These are phyloP conservation scores for Aspergillus nanangensis DNA, from an alignment of 495 filamentous ascomycete species.

Conservation along the genomic window DNA sequence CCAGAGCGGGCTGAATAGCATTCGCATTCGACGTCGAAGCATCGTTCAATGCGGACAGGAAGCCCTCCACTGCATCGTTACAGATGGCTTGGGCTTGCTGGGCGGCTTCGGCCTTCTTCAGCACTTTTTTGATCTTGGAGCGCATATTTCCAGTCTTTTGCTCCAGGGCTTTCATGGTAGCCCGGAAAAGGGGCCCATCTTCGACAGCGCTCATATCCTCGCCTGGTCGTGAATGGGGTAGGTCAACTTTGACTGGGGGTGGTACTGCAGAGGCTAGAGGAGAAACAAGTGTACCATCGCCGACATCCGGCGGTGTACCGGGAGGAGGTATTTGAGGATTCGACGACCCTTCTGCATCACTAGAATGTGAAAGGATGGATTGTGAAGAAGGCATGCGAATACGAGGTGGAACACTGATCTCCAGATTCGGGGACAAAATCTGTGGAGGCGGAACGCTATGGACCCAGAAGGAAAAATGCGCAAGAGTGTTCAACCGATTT, in stretches of 20 bases:
- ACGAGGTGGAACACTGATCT: constrained; percentile 67
- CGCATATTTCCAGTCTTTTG: constrained; percentile 96
- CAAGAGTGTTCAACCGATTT: constrained; percentile 81
- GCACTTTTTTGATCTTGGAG: constrained; percentile 87
- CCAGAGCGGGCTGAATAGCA: constrained; percentile 89
- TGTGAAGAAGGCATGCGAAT: constrained; percentile 78
- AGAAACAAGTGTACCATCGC: constrained; percentile 45
- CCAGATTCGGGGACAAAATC: constrained; percentile 63
- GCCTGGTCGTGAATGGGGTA: constrained; percentile 77
- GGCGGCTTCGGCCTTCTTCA: constrained; percentile 85
- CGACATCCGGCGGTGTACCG: constrained; percentile 54
- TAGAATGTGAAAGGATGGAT: constrained; percentile 72
- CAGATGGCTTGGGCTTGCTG: constrained; percentile 73
- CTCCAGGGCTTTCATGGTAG: constrained; percentile 94
- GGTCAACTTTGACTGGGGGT: constrained; percentile 73
- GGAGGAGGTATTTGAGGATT: constrained; percentile 59
- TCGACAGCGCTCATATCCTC: constrained; percentile 85
- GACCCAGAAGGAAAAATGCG: constrained; percentile 93
- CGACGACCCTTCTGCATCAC: constrained; percentile 50
- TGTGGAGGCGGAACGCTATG: constrained; percentile 55
- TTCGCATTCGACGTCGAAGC: constrained; percentile 88
- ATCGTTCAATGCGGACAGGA: constrained; percentile 85
- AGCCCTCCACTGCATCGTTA: constrained; percentile 76
- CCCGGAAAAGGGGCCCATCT: constrained; percentile 93
- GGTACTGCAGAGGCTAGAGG: constrained; percentile 34